phyloP scores from a whole-genome alignment of 164 flowering plant genomes.

The Cinnamomum micranthum region DNA sequence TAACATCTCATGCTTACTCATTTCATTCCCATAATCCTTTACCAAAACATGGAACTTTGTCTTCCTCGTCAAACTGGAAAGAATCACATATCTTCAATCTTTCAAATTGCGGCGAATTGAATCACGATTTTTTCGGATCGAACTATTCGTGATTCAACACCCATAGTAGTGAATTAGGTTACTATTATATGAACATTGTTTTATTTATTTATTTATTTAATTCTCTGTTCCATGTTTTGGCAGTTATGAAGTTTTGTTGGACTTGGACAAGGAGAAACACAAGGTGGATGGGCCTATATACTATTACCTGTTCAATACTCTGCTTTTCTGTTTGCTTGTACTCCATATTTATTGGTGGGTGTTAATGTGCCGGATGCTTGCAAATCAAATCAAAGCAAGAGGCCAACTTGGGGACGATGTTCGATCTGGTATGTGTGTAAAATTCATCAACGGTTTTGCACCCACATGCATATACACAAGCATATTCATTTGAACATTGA shows the following conservation, averaged over 20 bases:
- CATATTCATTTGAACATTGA: background rate
- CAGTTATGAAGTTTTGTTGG: slow-evolving; percentile 79
- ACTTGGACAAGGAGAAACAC: slow-evolving; percentile 65
- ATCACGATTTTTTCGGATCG: too few relatives aligned
- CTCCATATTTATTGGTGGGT: slow-evolving; percentile 94
- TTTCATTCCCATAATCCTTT: too few relatives aligned
- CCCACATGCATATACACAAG: background rate
- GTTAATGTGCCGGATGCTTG: slow-evolving; percentile 83
- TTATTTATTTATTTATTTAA: background rate
- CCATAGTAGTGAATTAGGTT: too few relatives aligned
- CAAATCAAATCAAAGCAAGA: slow-evolving; percentile 77
- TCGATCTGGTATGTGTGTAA: slow-evolving; percentile 66
- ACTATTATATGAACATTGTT: background rate
- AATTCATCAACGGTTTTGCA: background rate
- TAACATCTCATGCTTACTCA: too few relatives aligned
- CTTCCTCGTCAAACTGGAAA: too few relatives aligned
- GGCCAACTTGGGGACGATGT: slow-evolving; percentile 89
- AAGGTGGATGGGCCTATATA: slow-evolving; percentile 68
- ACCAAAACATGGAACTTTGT: too few relatives aligned
- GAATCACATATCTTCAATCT: too few relatives aligned
- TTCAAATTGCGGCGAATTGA: too few relatives aligned
- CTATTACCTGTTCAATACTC: slow-evolving; percentile 79
- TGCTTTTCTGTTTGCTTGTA: slow-evolving; percentile 81
- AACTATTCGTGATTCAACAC: too few relatives aligned
- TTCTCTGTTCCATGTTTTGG: slow-evolving; percentile 7